phyloP scores from a whole-genome alignment of 106 monocot species.

The Hemerocallis citrina region DNA sequence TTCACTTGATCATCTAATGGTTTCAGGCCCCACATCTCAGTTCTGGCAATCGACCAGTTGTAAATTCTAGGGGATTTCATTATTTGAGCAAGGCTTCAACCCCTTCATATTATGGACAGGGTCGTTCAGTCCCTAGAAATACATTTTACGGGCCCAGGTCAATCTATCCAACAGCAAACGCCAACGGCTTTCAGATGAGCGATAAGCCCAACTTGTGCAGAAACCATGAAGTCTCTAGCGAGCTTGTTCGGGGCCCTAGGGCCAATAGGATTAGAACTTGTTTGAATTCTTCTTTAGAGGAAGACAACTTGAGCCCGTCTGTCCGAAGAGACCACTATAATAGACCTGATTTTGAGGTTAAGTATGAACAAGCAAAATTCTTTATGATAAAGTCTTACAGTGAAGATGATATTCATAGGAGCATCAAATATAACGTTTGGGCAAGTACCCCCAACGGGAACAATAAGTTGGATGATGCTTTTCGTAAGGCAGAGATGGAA shows the following conservation, averaged over 20 bases:
- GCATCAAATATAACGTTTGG: slow-evolving; percentile 96
- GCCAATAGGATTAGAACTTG: slow-evolving; percentile 14
- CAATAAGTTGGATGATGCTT: slow-evolving; percentile 74
- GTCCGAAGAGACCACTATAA: slow-evolving; percentile 29
- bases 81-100: slow-evolving; percentile 10
- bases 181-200: slow-evolving; percentile 1
- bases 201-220: slow-evolving; percentile 16
- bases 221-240: slow-evolving; percentile 13
- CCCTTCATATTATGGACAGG: slow-evolving; percentile 7
- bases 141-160: background rate
- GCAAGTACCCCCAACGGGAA: slow-evolving; percentile 79
- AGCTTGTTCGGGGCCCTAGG: slow-evolving; percentile 59
- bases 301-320: background rate
- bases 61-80: slow-evolving; percentile 5
- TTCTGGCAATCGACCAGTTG: slow-evolving; percentile 3
- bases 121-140: slow-evolving; percentile 4
- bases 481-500: slow-evolving; percentile 36
- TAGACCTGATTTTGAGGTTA: slow-evolving; percentile 44
- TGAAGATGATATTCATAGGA: slow-evolving; percentile 85
- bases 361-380: slow-evolving; percentile 76
- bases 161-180: background rate
- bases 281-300: slow-evolving; percentile 7
- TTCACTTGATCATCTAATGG: background rate
- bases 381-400: slow-evolving; percentile 89
- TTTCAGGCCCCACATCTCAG: slow-evolving; percentile 13